Conservation (phyloP, 495 filamentous ascomycete species). For the Parathielavia hyrcaniae region DNA sequence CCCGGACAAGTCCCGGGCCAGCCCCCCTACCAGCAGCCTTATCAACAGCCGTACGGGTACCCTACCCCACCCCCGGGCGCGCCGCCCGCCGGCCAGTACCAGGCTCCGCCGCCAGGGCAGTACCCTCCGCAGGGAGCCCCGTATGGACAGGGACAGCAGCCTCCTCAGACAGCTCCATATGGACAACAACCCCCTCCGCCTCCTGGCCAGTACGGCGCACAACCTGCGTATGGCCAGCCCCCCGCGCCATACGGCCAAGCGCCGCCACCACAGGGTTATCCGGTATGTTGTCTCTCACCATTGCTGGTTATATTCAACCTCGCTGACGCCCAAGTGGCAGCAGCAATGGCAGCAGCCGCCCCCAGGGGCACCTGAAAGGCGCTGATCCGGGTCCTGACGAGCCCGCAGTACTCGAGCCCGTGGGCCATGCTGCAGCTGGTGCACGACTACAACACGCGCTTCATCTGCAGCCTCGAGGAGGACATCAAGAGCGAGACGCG, state of each 20-base stretch:
- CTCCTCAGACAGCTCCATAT: neutral
- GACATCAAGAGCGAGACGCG: slow-evolving; percentile 12
- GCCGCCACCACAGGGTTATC: slow-evolving; percentile 5
- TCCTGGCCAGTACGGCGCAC: slow-evolving; percentile 1
- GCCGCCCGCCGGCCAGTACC: slow-evolving; percentile 5
- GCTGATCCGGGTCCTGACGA: slow-evolving; percentile 4
- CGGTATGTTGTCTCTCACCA: neutral
- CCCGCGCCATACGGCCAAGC: neutral
- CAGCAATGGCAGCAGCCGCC: slow-evolving; percentile 2
- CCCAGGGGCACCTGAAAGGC: slow-evolving; percentile 1
- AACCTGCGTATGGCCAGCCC: slow-evolving; percentile 2
- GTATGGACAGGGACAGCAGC: neutral
- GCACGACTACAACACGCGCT: slow-evolving; percentile 5
- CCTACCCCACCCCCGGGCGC: neutral
- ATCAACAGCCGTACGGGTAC: slow-evolving; percentile 4
- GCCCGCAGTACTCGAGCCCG: slow-evolving; percentile 1
- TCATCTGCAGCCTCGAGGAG: slow-evolving; percentile 4
- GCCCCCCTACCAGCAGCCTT: neutral
- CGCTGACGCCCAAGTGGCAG: neutral
- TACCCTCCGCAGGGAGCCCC: neutral
- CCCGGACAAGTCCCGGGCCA: slow-evolving; percentile 4
- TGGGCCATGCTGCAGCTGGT: slow-evolving; percentile 5
- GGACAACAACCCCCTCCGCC: slow-evolving; percentile 1
- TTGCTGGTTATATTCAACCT: neutral
- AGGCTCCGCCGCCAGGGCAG: neutral